A percentile compares a stretch with the other conserved stretches of the same genome.
Evolutionary conservation across 2,329 filamentous ascomycete genomes (phyloP).

Genomic region (Spiromastix sp.): DNA sequence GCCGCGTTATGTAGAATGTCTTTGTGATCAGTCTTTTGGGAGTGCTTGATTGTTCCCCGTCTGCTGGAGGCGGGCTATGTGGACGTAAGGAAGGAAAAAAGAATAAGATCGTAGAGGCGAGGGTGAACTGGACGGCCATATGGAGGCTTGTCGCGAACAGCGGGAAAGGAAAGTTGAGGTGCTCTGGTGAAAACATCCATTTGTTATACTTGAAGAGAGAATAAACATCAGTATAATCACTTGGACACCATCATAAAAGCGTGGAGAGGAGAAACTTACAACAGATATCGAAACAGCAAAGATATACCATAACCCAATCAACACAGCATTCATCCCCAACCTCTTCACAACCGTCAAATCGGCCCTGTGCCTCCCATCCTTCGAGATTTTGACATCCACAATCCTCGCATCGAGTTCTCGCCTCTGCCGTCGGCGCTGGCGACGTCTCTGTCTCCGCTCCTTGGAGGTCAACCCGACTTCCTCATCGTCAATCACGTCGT

Average conservation of each 20-base stretch:
- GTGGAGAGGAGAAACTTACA: constrained; percentile 42
- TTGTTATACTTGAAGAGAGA: constrained; percentile 70
- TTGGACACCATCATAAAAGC: too few species aligned
- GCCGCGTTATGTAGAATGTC: constrained; percentile 82
- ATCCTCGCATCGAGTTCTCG: constrained; percentile 61
- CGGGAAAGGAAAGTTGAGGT: constrained; percentile 85
- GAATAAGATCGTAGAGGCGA: constrained; percentile 68
- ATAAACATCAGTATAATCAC: constrained; percentile 2
- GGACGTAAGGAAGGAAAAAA: constrained; percentile 76
- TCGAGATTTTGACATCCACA: constrained; percentile 49
- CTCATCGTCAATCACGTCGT: constrained; percentile 73
- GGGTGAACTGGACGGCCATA: constrained; percentile 86
- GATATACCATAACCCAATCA: constrained; percentile 81
- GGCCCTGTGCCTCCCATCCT: constrained; percentile 59
- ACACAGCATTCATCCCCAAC: constrained; percentile 61
- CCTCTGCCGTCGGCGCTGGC: constrained; percentile 56
- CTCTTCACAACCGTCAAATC: constrained; percentile 62
- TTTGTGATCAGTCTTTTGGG: constrained; percentile 64
- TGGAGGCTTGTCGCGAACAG: constrained; percentile 91
- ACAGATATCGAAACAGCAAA: constrained; percentile 91
- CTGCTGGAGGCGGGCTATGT: constrained; percentile 17
- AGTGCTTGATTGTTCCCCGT: constrained; percentile 26
- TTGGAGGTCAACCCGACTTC: constrained; percentile 74
- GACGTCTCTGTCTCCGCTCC: constrained; percentile 56
- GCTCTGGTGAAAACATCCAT: constrained; percentile 91